These are phyloP conservation scores for Sergeia podlipaevii DNA, from an alignment of 208 protist genomes.

Conservation along the genomic window DNA sequence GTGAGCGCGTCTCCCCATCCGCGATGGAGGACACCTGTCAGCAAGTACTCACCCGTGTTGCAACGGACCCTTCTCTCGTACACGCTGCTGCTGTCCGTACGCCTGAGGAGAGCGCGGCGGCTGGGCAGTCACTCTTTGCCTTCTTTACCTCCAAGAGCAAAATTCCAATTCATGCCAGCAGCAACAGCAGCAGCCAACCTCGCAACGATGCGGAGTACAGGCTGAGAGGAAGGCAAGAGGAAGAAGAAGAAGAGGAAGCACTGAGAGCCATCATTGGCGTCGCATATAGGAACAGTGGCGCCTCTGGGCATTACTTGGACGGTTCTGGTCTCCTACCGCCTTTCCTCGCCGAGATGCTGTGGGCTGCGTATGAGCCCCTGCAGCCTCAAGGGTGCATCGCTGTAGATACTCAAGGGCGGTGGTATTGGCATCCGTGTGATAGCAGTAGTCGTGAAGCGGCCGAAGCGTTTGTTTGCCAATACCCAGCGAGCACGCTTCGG, in stretches of 20 bases:
- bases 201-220: too few relatives aligned
- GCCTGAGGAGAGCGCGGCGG: slow-evolving; percentile 44
- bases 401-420: slow-evolving; percentile 29
- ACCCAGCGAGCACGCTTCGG: slow-evolving; percentile 22
- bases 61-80: slow-evolving; percentile 18
- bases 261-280: slow-evolving; percentile 39
- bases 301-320: slow-evolving; percentile 40
- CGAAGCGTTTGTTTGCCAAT: slow-evolving; percentile 42
- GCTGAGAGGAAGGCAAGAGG: too few relatives aligned
- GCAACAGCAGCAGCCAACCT: background rate
- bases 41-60: slow-evolving; percentile 19
- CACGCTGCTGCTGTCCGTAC: slow-evolving; percentile 32
- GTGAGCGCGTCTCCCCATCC: slow-evolving; percentile 20
- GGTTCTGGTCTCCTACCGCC: slow-evolving; percentile 22
- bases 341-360: slow-evolving; percentile 28
- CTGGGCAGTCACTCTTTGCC: slow-evolving; percentile 23
- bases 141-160: slow-evolving; percentile 10
- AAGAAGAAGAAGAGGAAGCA: background rate
- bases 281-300: slow-evolving; percentile 42
- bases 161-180: background rate
- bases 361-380: slow-evolving; percentile 36
- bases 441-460: too few relatives aligned
- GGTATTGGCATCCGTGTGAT: slow-evolving; percentile 50
- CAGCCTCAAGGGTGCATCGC: slow-evolving; percentile 44
- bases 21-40: slow-evolving; percentile 41